A percentile compares a stretch with the other conserved stretches of the same genome.
Evolutionary conservation across 1,284 basidiomycete species (phyloP).

Genomic region (Cryptococcus floricola): DNA sequence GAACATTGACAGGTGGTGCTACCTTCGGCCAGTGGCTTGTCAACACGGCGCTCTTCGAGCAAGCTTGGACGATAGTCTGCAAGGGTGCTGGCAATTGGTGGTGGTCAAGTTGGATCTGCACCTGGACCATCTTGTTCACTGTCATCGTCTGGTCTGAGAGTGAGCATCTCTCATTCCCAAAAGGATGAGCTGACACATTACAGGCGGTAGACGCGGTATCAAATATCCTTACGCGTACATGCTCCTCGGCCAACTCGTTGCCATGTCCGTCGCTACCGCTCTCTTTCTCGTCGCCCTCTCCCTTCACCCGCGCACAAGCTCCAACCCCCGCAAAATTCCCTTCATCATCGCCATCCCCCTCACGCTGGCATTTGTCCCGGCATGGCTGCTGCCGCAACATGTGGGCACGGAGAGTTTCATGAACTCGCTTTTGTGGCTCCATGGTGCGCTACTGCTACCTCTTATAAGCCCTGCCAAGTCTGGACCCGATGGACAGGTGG

Average conservation of each 20-base stretch:
- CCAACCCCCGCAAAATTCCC: slow-evolving; percentile 10
- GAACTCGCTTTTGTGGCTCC: slow-evolving; percentile 62
- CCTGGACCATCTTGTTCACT: slow-evolving; percentile 64
- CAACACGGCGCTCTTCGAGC: slow-evolving; percentile 62
- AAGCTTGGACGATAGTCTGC: slow-evolving; percentile 58
- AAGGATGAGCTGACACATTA: background rate
- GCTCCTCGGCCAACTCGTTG: slow-evolving; percentile 69
- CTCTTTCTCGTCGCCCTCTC: slow-evolving; percentile 63
- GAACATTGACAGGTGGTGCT: background rate
- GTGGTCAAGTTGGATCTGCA: slow-evolving; percentile 69
- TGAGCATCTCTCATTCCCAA: slow-evolving; percentile 34
- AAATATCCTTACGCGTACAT: slow-evolving; percentile 65
- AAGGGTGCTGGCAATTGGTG: slow-evolving; percentile 60
- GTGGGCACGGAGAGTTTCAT: slow-evolving; percentile 55
- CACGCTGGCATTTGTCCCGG: slow-evolving; percentile 54
- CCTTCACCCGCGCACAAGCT: slow-evolving; percentile 41
- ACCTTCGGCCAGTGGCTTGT: slow-evolving; percentile 58
- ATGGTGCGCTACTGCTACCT: slow-evolving; percentile 59
- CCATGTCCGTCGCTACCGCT: slow-evolving; percentile 65
- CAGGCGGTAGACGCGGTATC: slow-evolving; percentile 54
- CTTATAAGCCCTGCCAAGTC: slow-evolving; percentile 42
- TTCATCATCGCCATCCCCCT: slow-evolving; percentile 49
- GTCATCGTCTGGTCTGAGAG: slow-evolving; percentile 60
- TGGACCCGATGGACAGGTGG: background rate
- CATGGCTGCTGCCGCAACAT: slow-evolving; percentile 56